Percentiles rank a stretch among this genome's conserved stretches.
These are phyloP conservation scores for Coprinopsis cinerea DNA, from an alignment of 768 basidiomycete genomes.

Conservation along the genomic window DNA sequence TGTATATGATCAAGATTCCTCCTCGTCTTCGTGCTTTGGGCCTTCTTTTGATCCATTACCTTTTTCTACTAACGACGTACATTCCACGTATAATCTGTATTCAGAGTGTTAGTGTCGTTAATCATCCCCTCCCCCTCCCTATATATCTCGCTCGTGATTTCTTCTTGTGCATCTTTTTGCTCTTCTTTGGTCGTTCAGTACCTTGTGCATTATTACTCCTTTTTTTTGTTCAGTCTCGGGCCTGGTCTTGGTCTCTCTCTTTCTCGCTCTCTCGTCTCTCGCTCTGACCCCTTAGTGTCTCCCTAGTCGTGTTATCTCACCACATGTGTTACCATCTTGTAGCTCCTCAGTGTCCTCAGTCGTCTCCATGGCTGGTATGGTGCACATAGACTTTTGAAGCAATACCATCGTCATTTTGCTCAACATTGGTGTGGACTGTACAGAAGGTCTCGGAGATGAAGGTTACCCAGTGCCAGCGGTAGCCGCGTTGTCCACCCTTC, in stretches of 20 bases:
- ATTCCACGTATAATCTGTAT: conserved; percentile 47
- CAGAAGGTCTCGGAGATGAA: too few relatives aligned
- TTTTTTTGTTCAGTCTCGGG: neutral
- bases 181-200: too few relatives aligned
- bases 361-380: neutral
- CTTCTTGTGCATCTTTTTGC: conserved; percentile 12
- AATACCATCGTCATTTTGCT: neutral
- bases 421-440: too few relatives aligned
- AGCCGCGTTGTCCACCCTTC: too few relatives aligned
- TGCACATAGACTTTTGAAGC: neutral
- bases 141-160: conserved; percentile 20
- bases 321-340: conserved; percentile 1
- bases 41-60: conserved; percentile 57
- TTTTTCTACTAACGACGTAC: conserved; percentile 50
- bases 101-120: conserved; percentile 55
- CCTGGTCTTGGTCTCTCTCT: neutral
- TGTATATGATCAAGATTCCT: conserved; percentile 57
- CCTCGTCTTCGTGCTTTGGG: conserved; percentile 33
- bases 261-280: conserved; percentile 4
- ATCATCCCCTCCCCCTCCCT: conserved; percentile 22
- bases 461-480: neutral
- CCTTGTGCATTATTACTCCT: conserved; percentile 14
- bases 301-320: conserved; percentile 1
- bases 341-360: neutral
- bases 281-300: neutral